A percentile compares a stretch with the other conserved stretches of the same genome.
phyloP scores from a whole-genome alignment of 768 basidiomycete genomes.

The Boletus rex-veris region DNA sequence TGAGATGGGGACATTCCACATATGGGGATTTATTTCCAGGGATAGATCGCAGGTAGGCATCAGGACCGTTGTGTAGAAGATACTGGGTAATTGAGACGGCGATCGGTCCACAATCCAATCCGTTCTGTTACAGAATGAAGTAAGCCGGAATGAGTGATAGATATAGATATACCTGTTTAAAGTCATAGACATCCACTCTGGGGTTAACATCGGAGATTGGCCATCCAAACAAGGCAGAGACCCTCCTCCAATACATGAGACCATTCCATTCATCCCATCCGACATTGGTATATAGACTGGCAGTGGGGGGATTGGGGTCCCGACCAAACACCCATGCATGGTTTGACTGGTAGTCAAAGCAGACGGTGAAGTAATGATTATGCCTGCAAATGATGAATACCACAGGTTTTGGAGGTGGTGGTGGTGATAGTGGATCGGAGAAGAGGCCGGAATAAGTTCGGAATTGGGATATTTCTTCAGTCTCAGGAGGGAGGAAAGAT shows the following conservation, averaged over 20 bases:
- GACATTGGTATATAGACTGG: background rate
- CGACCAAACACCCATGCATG: slow-evolving; percentile 4
- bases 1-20: background rate
- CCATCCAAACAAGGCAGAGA: too few species aligned
- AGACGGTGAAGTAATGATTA: slow-evolving; percentile 5
- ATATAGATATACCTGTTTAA: too few species aligned
- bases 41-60: background rate
- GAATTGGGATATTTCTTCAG: background rate
- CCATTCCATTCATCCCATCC: background rate
- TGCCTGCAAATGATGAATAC: slow-evolving; percentile 2
- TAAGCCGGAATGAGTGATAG: too few species aligned
- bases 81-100: background rate
- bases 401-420: background rate
- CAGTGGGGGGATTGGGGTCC: background rate
- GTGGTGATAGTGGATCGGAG: background rate
- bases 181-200: too few species aligned
- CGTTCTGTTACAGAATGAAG: background rate
- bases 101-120: slow-evolving; percentile 4
- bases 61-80: background rate
- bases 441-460: background rate
- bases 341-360: slow-evolving; percentile 1
- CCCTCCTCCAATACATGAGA: background rate
- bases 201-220: too few species aligned
- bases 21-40: background rate
- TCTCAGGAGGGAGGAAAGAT: background rate